phyloP scores from a whole-genome alignment of 2,329 filamentous ascomycete genomes.

The Alternaria gaisen region DNA sequence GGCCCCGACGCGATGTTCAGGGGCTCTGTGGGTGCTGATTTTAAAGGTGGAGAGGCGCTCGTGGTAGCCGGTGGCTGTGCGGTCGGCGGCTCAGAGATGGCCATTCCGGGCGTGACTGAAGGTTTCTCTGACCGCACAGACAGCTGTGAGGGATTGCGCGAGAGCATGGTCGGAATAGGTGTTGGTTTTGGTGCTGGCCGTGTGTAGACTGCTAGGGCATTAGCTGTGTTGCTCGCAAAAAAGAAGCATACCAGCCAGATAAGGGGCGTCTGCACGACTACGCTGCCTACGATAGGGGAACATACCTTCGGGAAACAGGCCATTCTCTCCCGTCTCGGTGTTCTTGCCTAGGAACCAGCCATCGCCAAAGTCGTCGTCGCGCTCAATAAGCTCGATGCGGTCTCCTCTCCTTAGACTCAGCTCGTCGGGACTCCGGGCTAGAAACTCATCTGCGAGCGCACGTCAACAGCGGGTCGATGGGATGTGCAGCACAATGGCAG shows the following conservation, averaged over 20 bases:
- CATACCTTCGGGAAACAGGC: slow-evolving; percentile 84
- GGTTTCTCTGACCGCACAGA: slow-evolving; percentile 22
- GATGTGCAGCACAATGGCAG: background rate
- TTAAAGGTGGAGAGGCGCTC: slow-evolving; percentile 27
- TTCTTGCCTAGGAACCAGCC: slow-evolving; percentile 85
- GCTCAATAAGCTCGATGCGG: slow-evolving; percentile 81
- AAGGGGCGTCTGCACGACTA: background rate
- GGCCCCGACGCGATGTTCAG: slow-evolving; percentile 35
- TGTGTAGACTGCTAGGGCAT: slow-evolving; percentile 65
- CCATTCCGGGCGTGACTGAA: slow-evolving; percentile 25
- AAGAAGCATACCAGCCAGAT: slow-evolving; percentile 1
- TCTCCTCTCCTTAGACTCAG: slow-evolving; percentile 86
- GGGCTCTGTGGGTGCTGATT: slow-evolving; percentile 36
- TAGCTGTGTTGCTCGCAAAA: slow-evolving; percentile 16
- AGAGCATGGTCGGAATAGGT: slow-evolving; percentile 38
- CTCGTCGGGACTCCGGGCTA: slow-evolving; percentile 91
- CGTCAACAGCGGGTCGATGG: slow-evolving; percentile 15
- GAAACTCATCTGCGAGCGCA: slow-evolving; percentile 78
- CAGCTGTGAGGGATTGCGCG: slow-evolving; percentile 41
- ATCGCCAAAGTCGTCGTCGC: slow-evolving; percentile 88
- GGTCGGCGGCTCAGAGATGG: slow-evolving; percentile 28
- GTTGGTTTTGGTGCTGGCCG: slow-evolving; percentile 63
- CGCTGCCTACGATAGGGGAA: slow-evolving; percentile 15
- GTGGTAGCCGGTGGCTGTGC: slow-evolving; percentile 28
- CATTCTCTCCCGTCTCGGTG: slow-evolving; percentile 75